A percentile compares a stretch with the other conserved stretches of the same genome.
Conservation (phyloP, 306 rosid genomes). For the Styphnolobium japonicum region DNA sequence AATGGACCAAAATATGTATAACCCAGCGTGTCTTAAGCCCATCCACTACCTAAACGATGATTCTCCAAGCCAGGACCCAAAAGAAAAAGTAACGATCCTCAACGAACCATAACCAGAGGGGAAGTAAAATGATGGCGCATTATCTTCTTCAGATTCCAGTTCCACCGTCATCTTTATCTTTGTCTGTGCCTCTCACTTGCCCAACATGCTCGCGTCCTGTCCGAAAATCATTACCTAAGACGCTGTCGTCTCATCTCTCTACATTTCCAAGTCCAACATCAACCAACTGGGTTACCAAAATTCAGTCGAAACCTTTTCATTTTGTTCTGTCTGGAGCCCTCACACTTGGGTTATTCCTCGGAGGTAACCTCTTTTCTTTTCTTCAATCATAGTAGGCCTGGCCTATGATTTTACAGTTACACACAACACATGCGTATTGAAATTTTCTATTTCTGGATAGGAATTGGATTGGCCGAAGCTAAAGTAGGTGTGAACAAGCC, state of each 20-base stretch:
- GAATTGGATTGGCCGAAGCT: slow-evolving; percentile 60
- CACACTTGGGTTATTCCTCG: slow-evolving; percentile 57
- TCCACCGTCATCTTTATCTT: slow-evolving; percentile 20
- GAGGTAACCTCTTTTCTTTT: slow-evolving; percentile 52
- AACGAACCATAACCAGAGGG: too few species aligned
- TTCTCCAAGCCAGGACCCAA: too few species aligned
- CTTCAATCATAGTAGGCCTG: too few species aligned
- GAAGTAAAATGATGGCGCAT: slow-evolving; percentile 40
- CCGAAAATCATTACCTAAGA: slow-evolving; percentile 10
- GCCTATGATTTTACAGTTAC: too few species aligned
- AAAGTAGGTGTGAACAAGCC: slow-evolving; percentile 90
- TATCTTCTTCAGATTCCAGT: slow-evolving; percentile 37
- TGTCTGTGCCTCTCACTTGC: slow-evolving; percentile 21
- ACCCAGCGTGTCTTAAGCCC: too few species aligned
- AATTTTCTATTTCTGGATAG: too few species aligned
- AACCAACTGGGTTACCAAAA: slow-evolving; percentile 25
- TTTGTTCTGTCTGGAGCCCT: slow-evolving; percentile 67
- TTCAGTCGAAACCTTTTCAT: slow-evolving; percentile 48
- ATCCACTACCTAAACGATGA: too few species aligned
- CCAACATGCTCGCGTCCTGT: slow-evolving; percentile 14
- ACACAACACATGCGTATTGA: too few species aligned
- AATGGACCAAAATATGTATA: too few species aligned
- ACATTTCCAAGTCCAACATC: slow-evolving; percentile 17
- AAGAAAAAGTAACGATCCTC: too few species aligned
- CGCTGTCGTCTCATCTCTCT: slow-evolving; percentile 43